These are phyloP conservation scores for Escallonia herrerae DNA, from an alignment of 129 eudicot genomes.

Conservation along the genomic window DNA sequence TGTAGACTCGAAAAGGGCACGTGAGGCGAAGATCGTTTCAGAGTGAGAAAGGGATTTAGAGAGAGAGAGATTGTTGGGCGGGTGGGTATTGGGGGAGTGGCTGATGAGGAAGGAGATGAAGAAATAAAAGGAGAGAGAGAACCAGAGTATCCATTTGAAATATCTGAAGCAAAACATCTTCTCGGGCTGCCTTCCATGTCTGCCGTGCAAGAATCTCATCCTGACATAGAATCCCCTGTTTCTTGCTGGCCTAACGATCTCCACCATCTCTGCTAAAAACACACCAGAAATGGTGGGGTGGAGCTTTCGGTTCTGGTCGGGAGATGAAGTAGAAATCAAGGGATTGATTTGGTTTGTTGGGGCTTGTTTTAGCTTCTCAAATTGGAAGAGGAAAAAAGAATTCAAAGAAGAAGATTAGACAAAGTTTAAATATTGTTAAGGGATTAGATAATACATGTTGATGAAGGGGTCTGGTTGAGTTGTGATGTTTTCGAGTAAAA, in stretches of 20 bases:
- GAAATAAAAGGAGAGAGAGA: slow-evolving; percentile 51
- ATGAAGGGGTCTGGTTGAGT: neutral
- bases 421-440: neutral
- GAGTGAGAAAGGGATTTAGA: slow-evolving; percentile 14
- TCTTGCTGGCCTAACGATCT: slow-evolving; percentile 14
- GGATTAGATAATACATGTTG: neutral
- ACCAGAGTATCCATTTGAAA: slow-evolving; percentile 72
- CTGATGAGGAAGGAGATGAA: slow-evolving; percentile 38
- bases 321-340: neutral
- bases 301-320: neutral
- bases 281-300: slow-evolving; percentile 10
- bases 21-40: slow-evolving; percentile 23
- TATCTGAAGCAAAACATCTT: slow-evolving; percentile 34
- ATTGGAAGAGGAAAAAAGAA: neutral
- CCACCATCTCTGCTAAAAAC: slow-evolving; percentile 14
- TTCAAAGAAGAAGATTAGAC: neutral
- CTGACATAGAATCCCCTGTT: slow-evolving; percentile 36
- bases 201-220: slow-evolving; percentile 39
- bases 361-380: slow-evolving; percentile 7
- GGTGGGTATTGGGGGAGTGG: slow-evolving; percentile 15
- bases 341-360: slow-evolving; percentile 8
- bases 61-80: slow-evolving; percentile 11
- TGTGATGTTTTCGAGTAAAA: neutral
- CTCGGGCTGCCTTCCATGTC: slow-evolving; percentile 20
- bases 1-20: slow-evolving; percentile 44